Evolutionary conservation across 1,284 basidiomycete genomes (phyloP).

Genomic region (Ceratobasidium sp.): DNA sequence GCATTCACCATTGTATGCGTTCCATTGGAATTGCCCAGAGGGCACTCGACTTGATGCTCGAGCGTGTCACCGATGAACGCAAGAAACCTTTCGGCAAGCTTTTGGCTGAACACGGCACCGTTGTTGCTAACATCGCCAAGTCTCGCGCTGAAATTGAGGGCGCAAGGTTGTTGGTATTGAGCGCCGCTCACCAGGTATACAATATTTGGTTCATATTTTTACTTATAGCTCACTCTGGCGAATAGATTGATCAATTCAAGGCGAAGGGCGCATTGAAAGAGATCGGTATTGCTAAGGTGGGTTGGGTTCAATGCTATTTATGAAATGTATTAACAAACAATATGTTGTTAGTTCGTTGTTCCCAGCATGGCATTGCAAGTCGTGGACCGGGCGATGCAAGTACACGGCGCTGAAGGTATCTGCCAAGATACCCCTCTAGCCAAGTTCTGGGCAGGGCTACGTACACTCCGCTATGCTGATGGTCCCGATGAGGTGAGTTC

Average conservation of each 20-base stretch:
- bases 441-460: slow-evolving; percentile 73
- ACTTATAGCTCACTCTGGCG: background rate
- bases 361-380: slow-evolving; percentile 86
- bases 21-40: slow-evolving; percentile 87
- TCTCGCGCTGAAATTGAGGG: slow-evolving; percentile 92
- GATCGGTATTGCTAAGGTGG: slow-evolving; percentile 94
- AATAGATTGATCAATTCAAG: slow-evolving; percentile 81
- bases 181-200: slow-evolving; percentile 82
- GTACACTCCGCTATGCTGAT: slow-evolving; percentile 90
- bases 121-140: slow-evolving; percentile 87
- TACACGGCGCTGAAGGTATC: slow-evolving; percentile 92
- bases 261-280: slow-evolving; percentile 96
- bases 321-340: background rate
- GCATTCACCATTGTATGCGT: slow-evolving; percentile 98
- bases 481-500: slow-evolving; percentile 58
- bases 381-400: slow-evolving; percentile 92
- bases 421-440: slow-evolving; percentile 89
- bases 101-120: slow-evolving; percentile 91
- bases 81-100: slow-evolving; percentile 94
- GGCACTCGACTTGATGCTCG: slow-evolving; percentile 86
- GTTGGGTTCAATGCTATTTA: slow-evolving; percentile 41
- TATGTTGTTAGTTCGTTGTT: slow-evolving; percentile 74
- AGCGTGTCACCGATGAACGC: slow-evolving; percentile 86
- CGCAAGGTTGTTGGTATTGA: slow-evolving; percentile 83
- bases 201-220: slow-evolving; percentile 11